These are phyloP conservation scores for Heimioporus sp. DNA, from an alignment of 768 basidiomycete species.

Conservation along the genomic window DNA sequence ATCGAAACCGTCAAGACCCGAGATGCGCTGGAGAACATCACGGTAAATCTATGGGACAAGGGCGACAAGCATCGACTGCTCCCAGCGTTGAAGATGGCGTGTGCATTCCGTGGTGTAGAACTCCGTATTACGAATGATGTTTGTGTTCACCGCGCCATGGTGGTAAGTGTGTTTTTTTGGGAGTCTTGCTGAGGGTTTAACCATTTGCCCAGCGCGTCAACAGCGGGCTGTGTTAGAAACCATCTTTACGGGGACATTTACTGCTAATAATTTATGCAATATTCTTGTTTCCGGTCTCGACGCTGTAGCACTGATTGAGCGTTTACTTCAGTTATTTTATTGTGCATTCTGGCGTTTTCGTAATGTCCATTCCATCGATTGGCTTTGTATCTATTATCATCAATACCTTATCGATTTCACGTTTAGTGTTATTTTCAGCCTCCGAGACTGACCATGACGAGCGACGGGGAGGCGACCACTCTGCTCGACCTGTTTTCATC, in stretches of 20 bases:
- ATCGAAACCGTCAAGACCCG: slow-evolving; percentile 51
- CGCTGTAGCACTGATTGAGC: slow-evolving; percentile 16
- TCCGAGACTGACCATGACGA: slow-evolving; percentile 14
- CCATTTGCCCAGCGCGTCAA: slow-evolving; percentile 16
- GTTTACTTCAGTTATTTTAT: too few relatives aligned
- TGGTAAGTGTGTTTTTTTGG: slow-evolving; percentile 38
- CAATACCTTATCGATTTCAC: not conserved
- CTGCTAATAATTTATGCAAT: not conserved
- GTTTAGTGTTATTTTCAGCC: too few relatives aligned
- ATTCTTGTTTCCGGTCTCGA: slow-evolving; percentile 9
- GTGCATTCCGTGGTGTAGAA: slow-evolving; percentile 59
- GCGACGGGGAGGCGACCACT: slow-evolving; percentile 20
- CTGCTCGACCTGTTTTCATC: slow-evolving; percentile 27
- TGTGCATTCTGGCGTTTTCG: not conserved
- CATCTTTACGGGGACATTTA: too few relatives aligned
- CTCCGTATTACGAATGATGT: slow-evolving; percentile 52
- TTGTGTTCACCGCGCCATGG: slow-evolving; percentile 47
- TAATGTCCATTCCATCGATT: not conserved
- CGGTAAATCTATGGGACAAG: slow-evolving; percentile 53
- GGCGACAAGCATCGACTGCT: slow-evolving; percentile 51
- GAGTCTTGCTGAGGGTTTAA: slow-evolving; percentile 9
- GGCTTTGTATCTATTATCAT: too few relatives aligned
- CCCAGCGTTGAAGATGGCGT: slow-evolving; percentile 57
- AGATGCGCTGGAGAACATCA: slow-evolving; percentile 45
- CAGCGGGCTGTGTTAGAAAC: slow-evolving; percentile 17